Evolutionary conservation across 306 rosid species (phyloP).

Genomic region (Fragaria vesca): DNA sequence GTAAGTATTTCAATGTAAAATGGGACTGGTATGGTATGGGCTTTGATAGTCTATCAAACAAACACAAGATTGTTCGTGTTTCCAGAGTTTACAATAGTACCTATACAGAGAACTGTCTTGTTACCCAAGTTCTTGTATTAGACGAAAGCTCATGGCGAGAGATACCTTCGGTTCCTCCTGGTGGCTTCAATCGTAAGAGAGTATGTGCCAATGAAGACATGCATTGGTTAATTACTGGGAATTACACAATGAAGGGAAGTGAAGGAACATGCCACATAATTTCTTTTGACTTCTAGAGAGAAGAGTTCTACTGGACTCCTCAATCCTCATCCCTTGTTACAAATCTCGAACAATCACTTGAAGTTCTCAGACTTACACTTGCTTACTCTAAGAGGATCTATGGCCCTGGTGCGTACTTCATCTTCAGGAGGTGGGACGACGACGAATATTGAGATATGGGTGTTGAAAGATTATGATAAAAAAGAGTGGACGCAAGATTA

Average conservation of each 20-base stretch:
- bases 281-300: not conserved
- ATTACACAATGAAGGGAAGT: not conserved
- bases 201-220: not conserved
- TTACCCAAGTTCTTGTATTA: not conserved
- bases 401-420: not conserved
- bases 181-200: not conserved
- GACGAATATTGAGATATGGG: not conserved
- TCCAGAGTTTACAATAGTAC: not conserved
- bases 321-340: not conserved
- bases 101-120: too few relatives aligned
- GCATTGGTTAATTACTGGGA: not conserved
- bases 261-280: not conserved
- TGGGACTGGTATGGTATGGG: not conserved
- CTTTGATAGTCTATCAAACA: not conserved
- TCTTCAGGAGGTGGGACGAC: not conserved
- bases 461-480: not conserved
- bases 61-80: not conserved
- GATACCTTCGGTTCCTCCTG: not conserved
- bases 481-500: not conserved
- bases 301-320: not conserved
- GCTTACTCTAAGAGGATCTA: not conserved
- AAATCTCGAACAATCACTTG: not conserved
- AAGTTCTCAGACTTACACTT: not conserved
- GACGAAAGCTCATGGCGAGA: not conserved
- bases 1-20: not conserved